Evolutionary conservation across 768 basidiomycete species (phyloP).

Genomic region (Rhizopogon roseolus): DNA sequence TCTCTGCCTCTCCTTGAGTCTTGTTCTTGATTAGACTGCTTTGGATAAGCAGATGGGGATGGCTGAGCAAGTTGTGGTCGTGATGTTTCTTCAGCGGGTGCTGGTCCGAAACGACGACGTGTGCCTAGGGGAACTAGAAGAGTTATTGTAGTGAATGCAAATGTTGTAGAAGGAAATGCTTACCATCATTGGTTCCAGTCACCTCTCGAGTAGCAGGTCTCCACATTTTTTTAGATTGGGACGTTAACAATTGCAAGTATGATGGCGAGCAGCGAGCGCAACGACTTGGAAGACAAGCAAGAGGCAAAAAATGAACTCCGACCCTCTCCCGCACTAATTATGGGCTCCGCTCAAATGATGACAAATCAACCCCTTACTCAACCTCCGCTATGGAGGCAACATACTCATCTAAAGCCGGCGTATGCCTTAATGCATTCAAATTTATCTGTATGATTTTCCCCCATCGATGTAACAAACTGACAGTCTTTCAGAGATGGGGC

Average conservation of each 20-base stretch:
- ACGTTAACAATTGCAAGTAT: constrained; percentile 23
- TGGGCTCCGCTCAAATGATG: constrained; percentile 30
- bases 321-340: constrained; percentile 13
- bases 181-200: constrained; percentile 90
- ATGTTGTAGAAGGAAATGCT: constrained; percentile 19
- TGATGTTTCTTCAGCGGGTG: constrained; percentile 73
- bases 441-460: too few relatives aligned
- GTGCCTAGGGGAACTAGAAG: constrained; percentile 71
- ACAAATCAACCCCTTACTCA: constrained; percentile 12
- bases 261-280: constrained; percentile 11
- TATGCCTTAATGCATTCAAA: too few relatives aligned
- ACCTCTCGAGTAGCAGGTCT: constrained; percentile 86
- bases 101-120: constrained; percentile 88
- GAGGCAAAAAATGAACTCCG: constrained; percentile 30
- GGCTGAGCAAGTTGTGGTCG: constrained; percentile 86
- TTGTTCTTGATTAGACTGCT: constrained; percentile 49
- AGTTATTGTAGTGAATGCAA: constrained; percentile 10
- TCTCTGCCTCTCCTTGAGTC: constrained; percentile 64
- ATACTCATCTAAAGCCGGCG: too few relatives aligned
- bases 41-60: constrained; percentile 81
- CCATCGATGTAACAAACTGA: too few relatives aligned
- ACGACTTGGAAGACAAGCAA: constrained; percentile 10
- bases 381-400: too few relatives aligned
- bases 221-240: constrained; percentile 58
- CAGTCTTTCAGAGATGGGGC: too few relatives aligned